Base-by-base conservation (phyloP, 2,329 filamentous ascomycete genomes). In the Beauveria australis region DNA sequence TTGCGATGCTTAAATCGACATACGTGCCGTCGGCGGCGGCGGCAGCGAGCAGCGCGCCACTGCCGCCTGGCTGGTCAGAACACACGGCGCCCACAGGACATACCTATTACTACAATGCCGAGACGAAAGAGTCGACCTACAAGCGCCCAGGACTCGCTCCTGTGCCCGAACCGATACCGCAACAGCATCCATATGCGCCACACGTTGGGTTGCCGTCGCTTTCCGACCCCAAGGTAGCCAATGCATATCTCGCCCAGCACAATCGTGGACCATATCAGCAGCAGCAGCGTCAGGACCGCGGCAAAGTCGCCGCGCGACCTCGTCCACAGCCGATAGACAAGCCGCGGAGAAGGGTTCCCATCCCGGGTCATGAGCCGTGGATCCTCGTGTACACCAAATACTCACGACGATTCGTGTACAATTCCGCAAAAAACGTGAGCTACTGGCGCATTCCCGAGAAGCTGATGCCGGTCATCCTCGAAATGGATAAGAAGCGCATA, bases 391-490 rank as follows among this genome's bases (percentile, higher is more conserved):
- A 89, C 71, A 99, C 94, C 1, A 97, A 91, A 71, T 86, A 93
- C 64, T 90, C 91, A 24, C 82, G 94, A 61, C 84, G 92, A 57
- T 99, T 99, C 70, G 92, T 92, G 2, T 90, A 96, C 76, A 96
- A 99, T 66, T 84, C 87, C 0, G 82, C 83, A 59, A 96, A 93
- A 65, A 89, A 93, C 43, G 82, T 92, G 66, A 97, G 92, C 73
- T 92, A 92, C 73, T 99, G 95, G 94, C 91, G 91, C 68, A 94
- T 97, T 67, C 94, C 94, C 0, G 85, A 91, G 60, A 88, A 94
- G 71, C 80, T 99, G 41, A 87, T 92, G 81, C 86, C 88, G 63
- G 91, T 85, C 16, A 89, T 94, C 59, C 66, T 87, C 55, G 81
- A 85, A 64, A 77, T 91, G 60, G 91, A 96, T 72, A 85, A 88